phyloP scores from a whole-genome alignment of 805 yeast genomes.

The Teunomyces pallodes region DNA sequence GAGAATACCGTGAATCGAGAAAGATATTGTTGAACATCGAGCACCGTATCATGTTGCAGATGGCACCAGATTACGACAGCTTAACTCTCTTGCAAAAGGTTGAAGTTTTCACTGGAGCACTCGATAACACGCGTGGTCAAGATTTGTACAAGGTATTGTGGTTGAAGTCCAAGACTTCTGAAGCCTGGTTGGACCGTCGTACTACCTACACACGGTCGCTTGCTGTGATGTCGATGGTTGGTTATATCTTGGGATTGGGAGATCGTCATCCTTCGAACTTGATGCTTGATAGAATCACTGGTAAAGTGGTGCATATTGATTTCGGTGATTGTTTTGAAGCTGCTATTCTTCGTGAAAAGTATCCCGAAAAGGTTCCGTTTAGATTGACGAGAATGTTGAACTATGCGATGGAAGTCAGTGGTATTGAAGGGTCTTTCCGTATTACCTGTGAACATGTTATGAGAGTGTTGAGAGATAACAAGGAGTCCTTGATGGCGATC shows the following conservation, averaged over 20 bases:
- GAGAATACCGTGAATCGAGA: constrained; percentile 89
- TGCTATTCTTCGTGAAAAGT: constrained; percentile 92
- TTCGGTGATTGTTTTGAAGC: constrained; percentile 99
- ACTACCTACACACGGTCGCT: constrained; percentile 93
- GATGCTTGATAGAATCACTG: constrained; percentile 92
- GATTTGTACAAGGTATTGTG: constrained; percentile 93
- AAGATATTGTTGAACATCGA: constrained; percentile 88
- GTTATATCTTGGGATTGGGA: constrained; percentile 93
- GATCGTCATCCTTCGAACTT: constrained; percentile 97
- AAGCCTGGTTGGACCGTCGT: constrained; percentile 96
- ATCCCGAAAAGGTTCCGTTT: constrained; percentile 98
- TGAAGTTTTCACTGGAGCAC: constrained; percentile 93
- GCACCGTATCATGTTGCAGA: constrained; percentile 92
- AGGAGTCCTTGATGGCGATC: constrained; percentile 96
- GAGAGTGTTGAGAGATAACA: constrained; percentile 89
- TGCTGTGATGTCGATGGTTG: constrained; percentile 99
- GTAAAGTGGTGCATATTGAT: constrained; percentile 95
- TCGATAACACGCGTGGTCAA: constrained; percentile 94
- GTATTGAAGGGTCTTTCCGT: constrained; percentile 95
- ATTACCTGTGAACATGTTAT: constrained; percentile 96
- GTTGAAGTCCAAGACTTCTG: constrained; percentile 94
- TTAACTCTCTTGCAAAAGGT: constrained; percentile 87
- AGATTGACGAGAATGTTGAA: constrained; percentile 95
- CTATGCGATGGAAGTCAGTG: constrained; percentile 98
- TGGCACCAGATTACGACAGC: constrained; percentile 96